Percentiles rank a stretch among this genome's conserved stretches.
phyloP scores from a whole-genome alignment of 345 rosid genomes.

The Salix suchowensis region DNA sequence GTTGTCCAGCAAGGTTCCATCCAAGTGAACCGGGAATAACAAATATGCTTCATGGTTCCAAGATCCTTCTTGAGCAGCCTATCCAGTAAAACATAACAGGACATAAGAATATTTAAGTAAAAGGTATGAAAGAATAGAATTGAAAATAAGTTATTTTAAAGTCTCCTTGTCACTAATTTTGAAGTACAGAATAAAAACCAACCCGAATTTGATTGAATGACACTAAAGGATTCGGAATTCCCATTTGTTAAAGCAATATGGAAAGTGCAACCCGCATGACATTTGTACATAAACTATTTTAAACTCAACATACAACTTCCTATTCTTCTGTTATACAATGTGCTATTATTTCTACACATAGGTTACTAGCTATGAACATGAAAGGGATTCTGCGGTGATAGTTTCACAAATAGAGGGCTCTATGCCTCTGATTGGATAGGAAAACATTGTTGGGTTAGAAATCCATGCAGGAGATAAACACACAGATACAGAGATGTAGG shows the following conservation, averaged over 20 bases:
- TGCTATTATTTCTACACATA: not conserved
- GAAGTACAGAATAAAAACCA: not conserved
- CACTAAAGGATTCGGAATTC: not conserved
- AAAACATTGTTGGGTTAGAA: not conserved
- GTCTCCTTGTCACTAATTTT: not conserved
- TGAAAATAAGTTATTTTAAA: not conserved
- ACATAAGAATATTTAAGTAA: not conserved
- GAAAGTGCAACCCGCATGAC: not conserved
- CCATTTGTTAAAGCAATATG: not conserved
- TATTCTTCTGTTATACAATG: not conserved
- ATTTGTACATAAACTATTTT: not conserved
- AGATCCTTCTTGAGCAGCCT: slow-evolving; percentile 75
- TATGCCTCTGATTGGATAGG: not conserved
- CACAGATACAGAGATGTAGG: not conserved
- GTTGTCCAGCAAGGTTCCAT: slow-evolving; percentile 90
- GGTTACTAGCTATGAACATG: not conserved
- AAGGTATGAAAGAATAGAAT: not conserved
- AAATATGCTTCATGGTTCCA: slow-evolving; percentile 93
- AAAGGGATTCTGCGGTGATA: not conserved
- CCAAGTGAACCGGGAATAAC: slow-evolving; percentile 94
- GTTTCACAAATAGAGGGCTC: not conserved
- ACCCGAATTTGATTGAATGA: not conserved
- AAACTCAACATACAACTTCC: not conserved
- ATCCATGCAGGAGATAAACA: not conserved
- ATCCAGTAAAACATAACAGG: slow-evolving; percentile 2